Evolutionary conservation across 371 early-diverging fungal genomes (phyloP), one percentile per base, ranked within the genome.

Genomic region (Actinomortierella wolfii): DNA sequence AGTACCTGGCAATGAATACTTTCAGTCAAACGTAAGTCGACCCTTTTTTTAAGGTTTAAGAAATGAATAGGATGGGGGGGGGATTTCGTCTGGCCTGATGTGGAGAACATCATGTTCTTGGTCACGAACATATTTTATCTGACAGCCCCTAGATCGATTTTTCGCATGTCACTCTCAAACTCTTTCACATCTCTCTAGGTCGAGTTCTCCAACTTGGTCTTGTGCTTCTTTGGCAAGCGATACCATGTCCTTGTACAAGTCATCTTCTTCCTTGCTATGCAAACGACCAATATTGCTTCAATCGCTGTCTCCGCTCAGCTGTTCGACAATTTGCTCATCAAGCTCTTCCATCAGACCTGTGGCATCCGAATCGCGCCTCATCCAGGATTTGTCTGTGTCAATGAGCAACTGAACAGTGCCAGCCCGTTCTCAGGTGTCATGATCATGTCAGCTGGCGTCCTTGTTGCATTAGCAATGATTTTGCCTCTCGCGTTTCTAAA

Each of bases 1-100:
- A 48, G 84, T 92, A 41, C 86, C 87, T 9, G 94, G 92, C 18
- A 93, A 92, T 73, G 84, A 86, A 50, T 80, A 83, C 28, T 84
- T 87, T 50, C 85, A 87, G 58, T 85, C 81, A 48, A 64, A 54
- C 34, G 66, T 59, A 64, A 55, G 59, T 42, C 7, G n/a, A 28
- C 43, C 3, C 21, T 15, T 23, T 17, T n/a, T 29, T 52, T 13
- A 29, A 5, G 41, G 41, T 8, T 41, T 41, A 15, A n/a, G n/a
- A n/a, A n/a, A n/a, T n/a, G n/a, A n/a, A n/a, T n/a, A n/a, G n/a
- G n/a, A n/a, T n/a, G n/a, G n/a, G n/a, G n/a, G n/a, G n/a, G n/a
- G n/a, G n/a, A n/a, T n/a, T n/a, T n/a, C n/a, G n/a, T n/a, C n/a
- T n/a, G n/a, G n/a, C n/a, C n/a, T n/a, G n/a, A n/a, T n/a, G n/a